These are phyloP conservation scores for Eimeria praecox DNA, from an alignment of 169 alveolate species.

Conservation along the genomic window DNA sequence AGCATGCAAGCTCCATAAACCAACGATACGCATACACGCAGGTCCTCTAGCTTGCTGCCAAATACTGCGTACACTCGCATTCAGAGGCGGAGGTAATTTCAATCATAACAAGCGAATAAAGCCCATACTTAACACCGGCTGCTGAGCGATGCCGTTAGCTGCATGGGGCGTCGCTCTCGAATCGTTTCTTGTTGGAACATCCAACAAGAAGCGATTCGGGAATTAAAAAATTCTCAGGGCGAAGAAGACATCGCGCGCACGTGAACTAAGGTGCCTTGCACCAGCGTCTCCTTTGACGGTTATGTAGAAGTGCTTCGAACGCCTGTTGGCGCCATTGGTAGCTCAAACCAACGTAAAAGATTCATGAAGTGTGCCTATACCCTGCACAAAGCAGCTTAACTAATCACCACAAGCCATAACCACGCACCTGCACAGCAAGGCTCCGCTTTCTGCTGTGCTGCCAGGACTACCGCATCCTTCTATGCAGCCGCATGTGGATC, in stretches of 20 bases:
- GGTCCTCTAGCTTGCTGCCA: neutral
- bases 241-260: neutral
- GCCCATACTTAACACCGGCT: neutral
- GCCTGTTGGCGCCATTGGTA: too few species aligned
- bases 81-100: neutral
- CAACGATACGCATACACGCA: neutral
- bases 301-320: too few species aligned
- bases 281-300: too few species aligned
- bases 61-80: neutral
- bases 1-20: neutral
- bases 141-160: neutral
- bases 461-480: too few species aligned
- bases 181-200: neutral
- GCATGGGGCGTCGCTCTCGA: neutral
- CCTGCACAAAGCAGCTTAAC: too few species aligned
- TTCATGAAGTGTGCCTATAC: too few species aligned
- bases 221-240: neutral
- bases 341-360: too few species aligned
- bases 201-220: too few species aligned
- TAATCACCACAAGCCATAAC: too few species aligned
- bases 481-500: too few species aligned
- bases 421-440: too few species aligned
- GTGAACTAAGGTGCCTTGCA: neutral
- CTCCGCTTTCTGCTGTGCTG: too few species aligned
- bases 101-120: neutral